These are phyloP conservation scores for Hanseniaspora thailandica DNA, from an alignment of 805 yeast genomes.

Conservation along the genomic window DNA sequence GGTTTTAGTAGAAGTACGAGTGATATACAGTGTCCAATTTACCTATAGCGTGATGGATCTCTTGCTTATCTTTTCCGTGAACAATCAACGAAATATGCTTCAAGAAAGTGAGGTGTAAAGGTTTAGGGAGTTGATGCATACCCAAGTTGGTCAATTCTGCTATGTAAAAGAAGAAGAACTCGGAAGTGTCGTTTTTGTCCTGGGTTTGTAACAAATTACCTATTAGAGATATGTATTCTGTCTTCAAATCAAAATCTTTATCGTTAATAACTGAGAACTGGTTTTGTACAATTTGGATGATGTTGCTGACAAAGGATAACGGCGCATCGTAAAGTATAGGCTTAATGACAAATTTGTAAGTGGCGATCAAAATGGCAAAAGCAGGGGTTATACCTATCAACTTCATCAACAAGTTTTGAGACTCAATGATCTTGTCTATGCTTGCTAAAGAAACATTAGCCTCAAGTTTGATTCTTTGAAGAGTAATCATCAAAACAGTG, in stretches of 20 bases:
- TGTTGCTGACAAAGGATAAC: neutral
- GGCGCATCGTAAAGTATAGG: constrained; percentile 13
- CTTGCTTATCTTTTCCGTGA: neutral
- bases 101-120: neutral
- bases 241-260: constrained; percentile 21
- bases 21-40: neutral
- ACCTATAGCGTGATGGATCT: neutral
- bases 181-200: neutral
- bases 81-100: neutral
- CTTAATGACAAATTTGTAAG: constrained; percentile 25
- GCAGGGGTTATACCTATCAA: constrained; percentile 82
- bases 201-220: neutral
- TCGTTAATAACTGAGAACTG: constrained; percentile 29
- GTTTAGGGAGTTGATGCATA: constrained; percentile 37
- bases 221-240: neutral
- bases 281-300: neutral
- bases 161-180: constrained; percentile 19
- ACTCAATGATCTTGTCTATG: constrained; percentile 74
- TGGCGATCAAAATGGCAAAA: constrained; percentile 42
- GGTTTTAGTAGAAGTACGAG: neutral
- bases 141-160: constrained; percentile 33
- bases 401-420: constrained; percentile 91
- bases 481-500: constrained; percentile 70
- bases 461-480: constrained; percentile 94
- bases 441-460: constrained; percentile 84